Evolutionary conservation across 805 yeast genomes (phyloP).

Genomic region (Candida oleophila): DNA sequence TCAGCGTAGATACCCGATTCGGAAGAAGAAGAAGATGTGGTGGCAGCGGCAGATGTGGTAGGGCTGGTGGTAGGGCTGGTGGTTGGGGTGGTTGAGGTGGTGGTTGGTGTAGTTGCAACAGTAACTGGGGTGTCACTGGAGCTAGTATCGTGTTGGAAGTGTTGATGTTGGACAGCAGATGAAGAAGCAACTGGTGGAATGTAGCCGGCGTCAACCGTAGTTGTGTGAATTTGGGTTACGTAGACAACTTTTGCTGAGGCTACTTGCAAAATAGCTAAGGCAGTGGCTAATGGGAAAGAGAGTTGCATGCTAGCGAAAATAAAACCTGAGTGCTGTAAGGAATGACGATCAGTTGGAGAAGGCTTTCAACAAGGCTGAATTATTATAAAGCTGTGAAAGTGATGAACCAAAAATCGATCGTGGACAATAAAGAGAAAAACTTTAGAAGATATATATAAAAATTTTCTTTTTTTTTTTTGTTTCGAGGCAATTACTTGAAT

Average conservation of each 20-base stretch:
- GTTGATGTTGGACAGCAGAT: slow-evolving; percentile 1
- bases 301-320: slow-evolving; percentile 2
- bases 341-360: slow-evolving; percentile 1
- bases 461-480: no score
- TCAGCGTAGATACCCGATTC: slow-evolving; percentile 16
- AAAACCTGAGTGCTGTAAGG: background rate
- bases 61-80: slow-evolving; percentile 5
- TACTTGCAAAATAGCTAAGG: slow-evolving; percentile 18
- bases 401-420: no score
- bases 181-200: slow-evolving; percentile 6
- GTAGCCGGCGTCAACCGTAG: slow-evolving; percentile 21
- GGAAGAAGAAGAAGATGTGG: slow-evolving; percentile 8
- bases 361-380: background rate
- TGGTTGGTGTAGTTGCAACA: no score
- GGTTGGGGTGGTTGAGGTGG: slow-evolving; percentile 14
- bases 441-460: background rate
- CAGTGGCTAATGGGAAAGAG: slow-evolving; percentile 11
- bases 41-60: slow-evolving; percentile 3
- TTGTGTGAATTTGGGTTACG: slow-evolving; percentile 27
- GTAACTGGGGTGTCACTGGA: slow-evolving; percentile 6
- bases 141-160: no score
- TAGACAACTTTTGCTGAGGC: slow-evolving; percentile 23
- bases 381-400: background rate
- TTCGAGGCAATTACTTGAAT: background rate
- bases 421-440: background rate